phyloP scores from a whole-genome alignment of 768 basidiomycete genomes.

The Mycena polygramma region DNA sequence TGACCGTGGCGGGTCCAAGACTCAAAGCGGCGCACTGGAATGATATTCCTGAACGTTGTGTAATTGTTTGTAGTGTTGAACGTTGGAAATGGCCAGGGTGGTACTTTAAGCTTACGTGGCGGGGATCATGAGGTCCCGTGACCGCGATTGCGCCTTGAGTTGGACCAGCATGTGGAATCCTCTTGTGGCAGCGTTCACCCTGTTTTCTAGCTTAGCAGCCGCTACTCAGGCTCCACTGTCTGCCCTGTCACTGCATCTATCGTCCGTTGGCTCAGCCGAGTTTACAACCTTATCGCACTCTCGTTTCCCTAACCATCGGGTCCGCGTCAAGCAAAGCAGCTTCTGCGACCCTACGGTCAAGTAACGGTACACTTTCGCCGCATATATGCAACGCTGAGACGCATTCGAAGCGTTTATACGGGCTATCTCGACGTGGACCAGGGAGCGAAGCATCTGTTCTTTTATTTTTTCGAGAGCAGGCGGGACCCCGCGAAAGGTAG shows the following conservation, averaged over 20 bases:
- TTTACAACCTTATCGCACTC: constrained; percentile 62
- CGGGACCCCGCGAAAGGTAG: constrained; percentile 65
- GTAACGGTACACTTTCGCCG: constrained; percentile 45
- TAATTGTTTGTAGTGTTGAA: too few relatives aligned
- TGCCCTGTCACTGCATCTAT: constrained; percentile 40
- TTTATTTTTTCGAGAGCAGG: constrained; percentile 84
- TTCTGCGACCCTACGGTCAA: constrained; percentile 78
- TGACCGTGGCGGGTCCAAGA: too few relatives aligned
- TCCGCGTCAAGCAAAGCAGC: constrained; percentile 70
- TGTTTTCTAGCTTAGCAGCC: background rate
- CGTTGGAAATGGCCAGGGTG: too few relatives aligned
- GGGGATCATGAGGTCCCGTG: background rate
- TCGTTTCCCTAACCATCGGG: constrained; percentile 63
- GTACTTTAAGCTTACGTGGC: too few relatives aligned
- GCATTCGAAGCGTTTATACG: constrained; percentile 50
- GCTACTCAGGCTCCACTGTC: constrained; percentile 26
- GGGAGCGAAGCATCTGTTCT: constrained; percentile 75
- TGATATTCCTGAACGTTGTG: too few relatives aligned
- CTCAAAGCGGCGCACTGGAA: too few relatives aligned
- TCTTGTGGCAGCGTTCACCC: constrained; percentile 14
- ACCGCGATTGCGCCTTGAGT: background rate
- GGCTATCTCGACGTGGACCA: constrained; percentile 58
- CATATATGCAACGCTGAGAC: background rate
- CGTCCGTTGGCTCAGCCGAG: constrained; percentile 43
- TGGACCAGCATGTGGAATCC: constrained; percentile 7